These are phyloP conservation scores for Ceratopteris richardii DNA, from an alignment of 75 land plant species.

Conservation along the genomic window DNA sequence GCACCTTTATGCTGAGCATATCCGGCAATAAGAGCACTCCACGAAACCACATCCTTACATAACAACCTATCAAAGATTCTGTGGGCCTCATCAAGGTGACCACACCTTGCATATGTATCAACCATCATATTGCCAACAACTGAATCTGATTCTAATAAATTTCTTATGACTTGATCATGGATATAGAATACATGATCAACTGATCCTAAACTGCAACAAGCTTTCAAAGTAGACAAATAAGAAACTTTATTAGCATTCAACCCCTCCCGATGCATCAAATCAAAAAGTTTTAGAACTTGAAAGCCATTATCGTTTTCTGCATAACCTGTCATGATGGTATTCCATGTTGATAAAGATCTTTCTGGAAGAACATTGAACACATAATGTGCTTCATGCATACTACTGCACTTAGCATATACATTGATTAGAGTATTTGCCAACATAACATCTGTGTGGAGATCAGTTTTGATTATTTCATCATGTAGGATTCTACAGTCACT, in stretches of 20 bases:
- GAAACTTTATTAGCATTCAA: neutral
- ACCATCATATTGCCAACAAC: conserved; percentile 8
- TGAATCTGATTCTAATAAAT: conserved; percentile 3
- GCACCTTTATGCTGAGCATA: conserved; percentile 16
- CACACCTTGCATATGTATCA: conserved; percentile 24
- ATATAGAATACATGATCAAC: conserved; percentile 2
- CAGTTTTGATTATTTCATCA: neutral
- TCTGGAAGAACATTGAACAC: conserved; percentile 4
- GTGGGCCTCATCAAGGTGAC: conserved; percentile 6
- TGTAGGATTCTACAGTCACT: conserved; percentile 4
- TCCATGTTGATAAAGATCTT: conserved; percentile 10
- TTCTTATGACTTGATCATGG: conserved; percentile 2
- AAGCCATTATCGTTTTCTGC: conserved; percentile 3
- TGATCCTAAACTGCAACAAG: conserved; percentile 22
- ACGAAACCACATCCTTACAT: conserved; percentile 19
- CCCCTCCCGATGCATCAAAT: neutral
- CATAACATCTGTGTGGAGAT: conserved; percentile 4
- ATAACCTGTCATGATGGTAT: conserved; percentile 12
- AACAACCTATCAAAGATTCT: conserved; percentile 9
- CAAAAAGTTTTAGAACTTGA: conserved; percentile 3
- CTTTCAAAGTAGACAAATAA: conserved; percentile 25
- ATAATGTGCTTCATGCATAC: conserved; percentile 5
- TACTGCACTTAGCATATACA: conserved; percentile 18
- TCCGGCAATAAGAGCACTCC: conserved; percentile 35
- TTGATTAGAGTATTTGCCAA: conserved; percentile 8